Conservation (phyloP, 192 early-diverging fungal species). For the Linnemannia zychae region DNA sequence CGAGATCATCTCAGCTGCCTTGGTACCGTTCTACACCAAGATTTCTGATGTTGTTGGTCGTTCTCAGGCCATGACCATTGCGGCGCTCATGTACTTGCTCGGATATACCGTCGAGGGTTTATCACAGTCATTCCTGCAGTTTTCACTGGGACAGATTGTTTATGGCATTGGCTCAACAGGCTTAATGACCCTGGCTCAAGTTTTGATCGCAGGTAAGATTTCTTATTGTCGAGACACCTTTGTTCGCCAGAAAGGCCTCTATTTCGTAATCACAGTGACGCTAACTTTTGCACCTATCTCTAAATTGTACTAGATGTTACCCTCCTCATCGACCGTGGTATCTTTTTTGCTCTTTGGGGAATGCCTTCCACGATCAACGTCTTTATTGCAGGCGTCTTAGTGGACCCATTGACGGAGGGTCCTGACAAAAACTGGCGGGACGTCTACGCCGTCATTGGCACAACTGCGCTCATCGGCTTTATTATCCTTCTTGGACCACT, state of each 20-base stretch:
- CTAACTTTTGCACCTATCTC: neutral
- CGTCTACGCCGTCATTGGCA: conserved; percentile 10
- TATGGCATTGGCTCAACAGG: conserved; percentile 35
- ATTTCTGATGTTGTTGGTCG: conserved; percentile 35
- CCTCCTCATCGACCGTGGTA: conserved; percentile 17
- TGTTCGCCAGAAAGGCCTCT: no score
- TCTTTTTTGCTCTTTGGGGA: conserved; percentile 22
- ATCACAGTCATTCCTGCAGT: conserved; percentile 15
- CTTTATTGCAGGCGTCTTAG: neutral
- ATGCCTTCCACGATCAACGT: conserved; percentile 11
- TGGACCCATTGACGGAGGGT: conserved; percentile 4
- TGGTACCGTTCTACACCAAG: conserved; percentile 33
- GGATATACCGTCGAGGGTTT: conserved; percentile 21
- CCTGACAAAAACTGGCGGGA: neutral
- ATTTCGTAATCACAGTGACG: neutral
- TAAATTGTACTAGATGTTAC: conserved; percentile 1
- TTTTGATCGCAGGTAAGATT: conserved; percentile 38
- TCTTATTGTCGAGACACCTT: neutral
- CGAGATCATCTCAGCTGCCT: conserved; percentile 20
- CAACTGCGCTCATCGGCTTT: neutral
- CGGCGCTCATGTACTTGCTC: conserved; percentile 20
- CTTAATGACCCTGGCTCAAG: conserved; percentile 17
- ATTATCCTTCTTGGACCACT: neutral
- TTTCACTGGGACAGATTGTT: conserved; percentile 25
- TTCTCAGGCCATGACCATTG: conserved; percentile 13